A percentile compares a stretch with the other conserved stretches of the same genome.
Evolutionary conservation across 352 stramenopile species (phyloP).

Genomic region (Pythium apleroticum): DNA sequence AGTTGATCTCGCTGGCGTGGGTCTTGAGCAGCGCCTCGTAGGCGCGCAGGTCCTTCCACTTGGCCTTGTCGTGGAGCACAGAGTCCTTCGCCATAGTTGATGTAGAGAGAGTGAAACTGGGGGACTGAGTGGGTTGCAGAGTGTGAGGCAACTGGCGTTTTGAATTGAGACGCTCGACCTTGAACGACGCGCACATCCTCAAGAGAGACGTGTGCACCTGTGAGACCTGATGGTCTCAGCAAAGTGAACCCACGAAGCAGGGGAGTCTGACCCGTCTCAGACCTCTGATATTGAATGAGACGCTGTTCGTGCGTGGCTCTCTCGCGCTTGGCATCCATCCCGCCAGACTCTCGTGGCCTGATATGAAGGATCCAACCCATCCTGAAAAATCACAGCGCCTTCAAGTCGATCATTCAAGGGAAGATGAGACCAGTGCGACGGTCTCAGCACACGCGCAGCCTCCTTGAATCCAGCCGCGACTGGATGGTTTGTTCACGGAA

Average conservation of each 20-base stretch:
- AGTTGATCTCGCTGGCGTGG: neutral
- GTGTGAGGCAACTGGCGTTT: neutral
- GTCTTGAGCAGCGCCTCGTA: neutral
- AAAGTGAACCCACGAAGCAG: neutral
- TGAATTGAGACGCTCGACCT: neutral
- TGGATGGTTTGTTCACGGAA: too few relatives aligned
- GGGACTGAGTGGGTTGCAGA: neutral
- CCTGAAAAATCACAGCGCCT: too few relatives aligned
- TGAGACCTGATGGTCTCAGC: neutral
- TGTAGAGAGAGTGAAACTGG: too few relatives aligned
- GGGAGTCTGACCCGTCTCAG: neutral
- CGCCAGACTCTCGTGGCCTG: too few relatives aligned
- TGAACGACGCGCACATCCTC: neutral
- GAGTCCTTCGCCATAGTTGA: neutral
- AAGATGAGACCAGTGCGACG: too few relatives aligned
- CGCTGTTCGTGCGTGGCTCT: neutral
- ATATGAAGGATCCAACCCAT: too few relatives aligned
- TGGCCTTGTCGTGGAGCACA: neutral
- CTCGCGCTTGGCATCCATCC: too few relatives aligned
- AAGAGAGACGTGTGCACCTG: neutral
- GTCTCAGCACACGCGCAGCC: too few relatives aligned
- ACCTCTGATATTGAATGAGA: neutral
- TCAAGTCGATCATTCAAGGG: too few relatives aligned
- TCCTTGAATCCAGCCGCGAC: too few relatives aligned
- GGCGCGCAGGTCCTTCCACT: neutral